These are phyloP conservation scores for Helminthosporium solani DNA, from an alignment of 2,329 filamentous ascomycete genomes.

Conservation along the genomic window DNA sequence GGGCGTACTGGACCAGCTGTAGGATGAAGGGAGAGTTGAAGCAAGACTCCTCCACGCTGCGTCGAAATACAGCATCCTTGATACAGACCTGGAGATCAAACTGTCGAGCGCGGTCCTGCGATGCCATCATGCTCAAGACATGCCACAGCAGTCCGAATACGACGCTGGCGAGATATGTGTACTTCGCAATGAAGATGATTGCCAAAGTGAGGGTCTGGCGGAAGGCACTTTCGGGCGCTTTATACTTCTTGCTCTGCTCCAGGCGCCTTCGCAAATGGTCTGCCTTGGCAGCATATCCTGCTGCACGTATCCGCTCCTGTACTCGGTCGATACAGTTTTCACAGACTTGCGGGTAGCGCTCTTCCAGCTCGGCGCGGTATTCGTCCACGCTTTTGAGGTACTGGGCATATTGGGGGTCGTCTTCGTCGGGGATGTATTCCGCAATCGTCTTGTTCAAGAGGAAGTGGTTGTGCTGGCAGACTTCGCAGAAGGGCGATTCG, in stretches of 20 bases:
- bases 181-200: conserved; percentile 47
- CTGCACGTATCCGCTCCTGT: conserved; percentile 65
- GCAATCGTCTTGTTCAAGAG: conserved; percentile 74
- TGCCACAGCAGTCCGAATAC: conserved; percentile 42
- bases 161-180: conserved; percentile 44
- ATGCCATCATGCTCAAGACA: conserved; percentile 22
- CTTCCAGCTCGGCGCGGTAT: conserved; percentile 72
- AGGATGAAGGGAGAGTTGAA: conserved; percentile 23
- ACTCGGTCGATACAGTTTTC: conserved; percentile 74
- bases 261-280: conserved; percentile 76
- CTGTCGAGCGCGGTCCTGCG: conserved; percentile 11
- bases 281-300: conserved; percentile 80
- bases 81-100: conserved; percentile 23
- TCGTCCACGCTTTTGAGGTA: conserved; percentile 68
- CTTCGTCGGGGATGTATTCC: conserved; percentile 70
- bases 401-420: conserved; percentile 67
- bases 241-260: conserved; percentile 53
- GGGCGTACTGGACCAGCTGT: conserved; percentile 30
- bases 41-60: conserved; percentile 27
- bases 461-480: conserved; percentile 86
- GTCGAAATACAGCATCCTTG: conserved; percentile 18
- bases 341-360: conserved; percentile 87
- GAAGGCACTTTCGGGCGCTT: conserved; percentile 26
- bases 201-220: conserved; percentile 48
- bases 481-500: conserved; percentile 64